phyloP scores from a whole-genome alignment of 1,139 yeast species.

The Sporopachydermia cereana region DNA sequence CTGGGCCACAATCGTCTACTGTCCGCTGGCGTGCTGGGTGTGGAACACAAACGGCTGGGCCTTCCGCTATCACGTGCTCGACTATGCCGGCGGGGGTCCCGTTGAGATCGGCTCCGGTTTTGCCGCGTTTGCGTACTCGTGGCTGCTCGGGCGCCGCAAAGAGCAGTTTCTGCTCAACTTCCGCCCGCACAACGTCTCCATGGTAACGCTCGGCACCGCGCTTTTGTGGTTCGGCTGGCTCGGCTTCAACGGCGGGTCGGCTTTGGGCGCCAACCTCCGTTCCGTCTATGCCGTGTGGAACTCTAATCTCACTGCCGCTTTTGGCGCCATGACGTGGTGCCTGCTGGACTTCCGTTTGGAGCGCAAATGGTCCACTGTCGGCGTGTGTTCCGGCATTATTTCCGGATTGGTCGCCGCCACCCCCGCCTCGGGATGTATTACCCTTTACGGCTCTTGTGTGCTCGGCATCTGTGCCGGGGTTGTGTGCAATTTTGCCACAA shows the following conservation, averaged over 20 bases:
- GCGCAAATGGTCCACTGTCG: constrained; percentile 89
- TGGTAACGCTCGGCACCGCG: constrained; percentile 69
- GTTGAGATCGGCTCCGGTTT: constrained; percentile 90
- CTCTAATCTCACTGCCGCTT: constrained; percentile 79
- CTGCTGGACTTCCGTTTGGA: constrained; percentile 79
- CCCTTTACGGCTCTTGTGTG: constrained; percentile 83
- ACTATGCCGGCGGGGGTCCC: constrained; percentile 97
- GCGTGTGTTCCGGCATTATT: constrained; percentile 88
- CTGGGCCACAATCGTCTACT: constrained; percentile 88
- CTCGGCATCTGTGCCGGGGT: constrained; percentile 75
- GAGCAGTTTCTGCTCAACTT: constrained; percentile 79
- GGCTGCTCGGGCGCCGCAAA: constrained; percentile 72
- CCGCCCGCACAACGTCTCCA: constrained; percentile 88
- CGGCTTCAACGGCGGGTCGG: constrained; percentile 63
- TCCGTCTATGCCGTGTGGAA: constrained; percentile 83
- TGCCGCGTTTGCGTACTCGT: constrained; percentile 77
- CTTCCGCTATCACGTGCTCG: constrained; percentile 77
- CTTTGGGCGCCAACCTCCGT: constrained; percentile 51
- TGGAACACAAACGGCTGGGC: constrained; percentile 97
- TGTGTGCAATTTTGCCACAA: constrained; percentile 83
- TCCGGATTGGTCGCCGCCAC: constrained; percentile 96
- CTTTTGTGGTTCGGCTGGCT: constrained; percentile 66
- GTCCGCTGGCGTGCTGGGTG: constrained; percentile 90
- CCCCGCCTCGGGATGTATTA: constrained; percentile 84
- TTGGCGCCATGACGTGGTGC: constrained; percentile 92